Percentiles rank a stretch among this genome's conserved stretches.
Conservation (phyloP, 2,329 filamentous ascomycete species). For the Colletotrichum falcatum region DNA sequence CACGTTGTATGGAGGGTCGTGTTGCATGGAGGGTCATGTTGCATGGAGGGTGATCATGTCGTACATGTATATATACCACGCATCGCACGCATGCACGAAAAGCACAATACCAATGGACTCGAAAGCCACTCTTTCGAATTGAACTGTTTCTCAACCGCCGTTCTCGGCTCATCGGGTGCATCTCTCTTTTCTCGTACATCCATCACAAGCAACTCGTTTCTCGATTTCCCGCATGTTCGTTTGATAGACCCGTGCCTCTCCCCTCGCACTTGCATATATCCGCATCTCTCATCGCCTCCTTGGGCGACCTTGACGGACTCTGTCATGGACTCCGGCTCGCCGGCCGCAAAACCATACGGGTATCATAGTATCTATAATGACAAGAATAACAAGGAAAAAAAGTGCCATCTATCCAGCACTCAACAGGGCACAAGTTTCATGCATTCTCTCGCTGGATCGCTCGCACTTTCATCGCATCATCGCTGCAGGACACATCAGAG, state of each 20-base stretch:
- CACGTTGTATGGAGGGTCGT: neutral
- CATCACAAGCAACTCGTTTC: neutral
- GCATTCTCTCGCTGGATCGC: neutral
- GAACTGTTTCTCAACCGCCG: too few species aligned
- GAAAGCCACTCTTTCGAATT: too few species aligned
- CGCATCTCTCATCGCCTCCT: too few species aligned
- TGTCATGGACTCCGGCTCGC: neutral
- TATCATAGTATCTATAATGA: neutral
- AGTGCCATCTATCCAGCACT: neutral
- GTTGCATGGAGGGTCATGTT: neutral
- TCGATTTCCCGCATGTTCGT: too few species aligned
- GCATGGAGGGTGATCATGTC: neutral
- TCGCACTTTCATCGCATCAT: neutral
- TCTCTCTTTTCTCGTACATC: too few species aligned
- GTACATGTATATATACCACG: neutral
- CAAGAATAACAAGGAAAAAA: neutral
- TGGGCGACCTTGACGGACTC: neutral
- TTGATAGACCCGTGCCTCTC: too few species aligned
- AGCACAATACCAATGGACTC: neutral
- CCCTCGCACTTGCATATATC: neutral
- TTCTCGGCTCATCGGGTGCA: too few species aligned
- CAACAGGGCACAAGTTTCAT: neutral
- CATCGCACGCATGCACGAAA: neutral
- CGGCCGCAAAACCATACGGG: neutral
- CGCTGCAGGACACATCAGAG: neutral